phyloP scores from a whole-genome alignment of 129 eudicot genomes.

The Lonicera japonica region DNA sequence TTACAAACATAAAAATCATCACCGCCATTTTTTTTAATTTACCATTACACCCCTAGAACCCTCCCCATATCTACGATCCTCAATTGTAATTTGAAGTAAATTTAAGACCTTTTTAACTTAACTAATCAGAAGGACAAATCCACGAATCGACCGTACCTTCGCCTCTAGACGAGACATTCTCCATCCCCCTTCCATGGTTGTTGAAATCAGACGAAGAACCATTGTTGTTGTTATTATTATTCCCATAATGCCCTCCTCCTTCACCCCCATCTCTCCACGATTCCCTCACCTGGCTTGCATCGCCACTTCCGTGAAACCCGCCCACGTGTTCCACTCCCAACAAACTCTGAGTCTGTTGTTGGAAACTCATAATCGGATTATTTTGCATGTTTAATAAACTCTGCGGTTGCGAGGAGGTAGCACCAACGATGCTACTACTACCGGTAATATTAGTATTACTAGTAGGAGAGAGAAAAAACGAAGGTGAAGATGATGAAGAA shows the following conservation, averaged over 20 bases:
- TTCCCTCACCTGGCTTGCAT: background rate
- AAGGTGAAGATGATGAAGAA: slow-evolving; percentile 20
- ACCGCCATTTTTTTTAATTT: background rate
- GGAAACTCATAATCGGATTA: slow-evolving; percentile 29
- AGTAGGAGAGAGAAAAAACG: slow-evolving; percentile 10
- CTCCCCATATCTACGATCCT: background rate
- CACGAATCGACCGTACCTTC: slow-evolving; percentile 49
- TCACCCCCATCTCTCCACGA: slow-evolving; percentile 20
- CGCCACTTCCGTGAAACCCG: slow-evolving; percentile 4
- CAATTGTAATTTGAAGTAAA: background rate
- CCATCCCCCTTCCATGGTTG: slow-evolving; percentile 29
- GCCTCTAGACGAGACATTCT: slow-evolving; percentile 29
- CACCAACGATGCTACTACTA: slow-evolving; percentile 9
- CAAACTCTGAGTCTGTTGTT: slow-evolving; percentile 10
- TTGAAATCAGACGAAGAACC: slow-evolving; percentile 12
- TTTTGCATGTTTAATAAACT: slow-evolving; percentile 36
- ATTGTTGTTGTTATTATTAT: slow-evolving; percentile 16
- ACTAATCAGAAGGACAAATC: slow-evolving; percentile 48
- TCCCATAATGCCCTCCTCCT: slow-evolving; percentile 25
- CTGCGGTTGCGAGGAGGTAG: slow-evolving; percentile 28
- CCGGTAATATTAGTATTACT: background rate
- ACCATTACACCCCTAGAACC: background rate
- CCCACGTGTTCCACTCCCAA: slow-evolving; percentile 6
- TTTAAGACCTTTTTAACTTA: background rate
- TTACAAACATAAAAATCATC: slow-evolving; percentile 4